These are phyloP conservation scores for Lupinus albus DNA, from an alignment of 306 rosid genomes.

Conservation along the genomic window DNA sequence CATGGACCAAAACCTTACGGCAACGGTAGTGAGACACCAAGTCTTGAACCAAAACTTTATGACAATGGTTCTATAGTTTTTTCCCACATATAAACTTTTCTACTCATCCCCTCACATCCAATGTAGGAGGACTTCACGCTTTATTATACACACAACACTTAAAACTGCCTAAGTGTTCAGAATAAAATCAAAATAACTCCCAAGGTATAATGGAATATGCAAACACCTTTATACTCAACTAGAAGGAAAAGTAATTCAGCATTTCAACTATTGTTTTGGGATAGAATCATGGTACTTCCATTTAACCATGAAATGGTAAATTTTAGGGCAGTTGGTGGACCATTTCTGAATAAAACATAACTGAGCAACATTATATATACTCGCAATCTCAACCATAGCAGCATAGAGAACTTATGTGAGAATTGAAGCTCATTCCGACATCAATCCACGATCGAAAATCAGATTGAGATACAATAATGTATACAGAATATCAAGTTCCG, in stretches of 20 bases:
- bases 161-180: not conserved
- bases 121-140: too few relatives aligned
- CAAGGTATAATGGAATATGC: not conserved
- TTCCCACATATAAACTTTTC: too few relatives aligned
- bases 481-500: constrained; percentile 26
- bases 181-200: constrained; percentile 4
- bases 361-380: constrained; percentile 6
- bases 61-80: too few relatives aligned
- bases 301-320: not conserved
- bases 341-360: constrained; percentile 20
- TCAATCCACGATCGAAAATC: constrained; percentile 6
- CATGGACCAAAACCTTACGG: too few relatives aligned
- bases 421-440: not conserved
- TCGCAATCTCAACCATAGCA: constrained; percentile 4
- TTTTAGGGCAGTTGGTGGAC: not conserved
- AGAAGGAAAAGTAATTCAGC: not conserved
- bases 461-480: constrained; percentile 14
- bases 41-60: too few relatives aligned
- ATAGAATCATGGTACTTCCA: not conserved
- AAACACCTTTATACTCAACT: not conserved
- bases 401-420: not conserved
- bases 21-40: too few relatives aligned
- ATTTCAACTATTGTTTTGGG: not conserved
- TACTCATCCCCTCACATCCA: too few relatives aligned
- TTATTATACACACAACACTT: too few relatives aligned